A percentile compares a stretch with the other conserved stretches of the same genome.
Evolutionary conservation across 345 rosid genomes (phyloP).

Genomic region (Aegle marmelos): DNA sequence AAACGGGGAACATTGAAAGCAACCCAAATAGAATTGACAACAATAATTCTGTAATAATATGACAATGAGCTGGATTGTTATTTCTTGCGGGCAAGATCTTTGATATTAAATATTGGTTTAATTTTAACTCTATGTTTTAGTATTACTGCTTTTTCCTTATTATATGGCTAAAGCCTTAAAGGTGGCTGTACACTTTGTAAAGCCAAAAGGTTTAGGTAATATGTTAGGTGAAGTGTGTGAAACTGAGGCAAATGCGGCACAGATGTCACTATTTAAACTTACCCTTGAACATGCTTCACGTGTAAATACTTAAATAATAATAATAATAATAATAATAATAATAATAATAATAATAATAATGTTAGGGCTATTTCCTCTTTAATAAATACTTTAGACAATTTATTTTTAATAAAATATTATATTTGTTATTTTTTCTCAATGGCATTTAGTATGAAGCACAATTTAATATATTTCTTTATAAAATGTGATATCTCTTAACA

Average conservation of each 20-base stretch:
- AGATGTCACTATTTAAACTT: conserved; percentile 31
- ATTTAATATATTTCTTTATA: too few species aligned
- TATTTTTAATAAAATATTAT: too few species aligned
- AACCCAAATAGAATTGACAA: not conserved
- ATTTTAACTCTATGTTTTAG: not conserved
- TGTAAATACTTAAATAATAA: not conserved
- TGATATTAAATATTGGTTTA: not conserved
- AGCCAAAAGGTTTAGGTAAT: conserved; percentile 34
- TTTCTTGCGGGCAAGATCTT: conserved; percentile 30
- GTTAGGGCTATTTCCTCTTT: too few species aligned
- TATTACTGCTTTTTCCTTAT: not conserved
- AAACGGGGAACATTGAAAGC: not conserved
- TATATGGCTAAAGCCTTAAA: not conserved
- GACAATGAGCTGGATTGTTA: conserved; percentile 3
- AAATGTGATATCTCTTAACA: too few species aligned
- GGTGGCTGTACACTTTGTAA: conserved; percentile 11
- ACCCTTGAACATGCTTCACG: conserved; percentile 21
- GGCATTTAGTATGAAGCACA: too few species aligned
- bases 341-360: too few species aligned
- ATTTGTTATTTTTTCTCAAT: too few species aligned
- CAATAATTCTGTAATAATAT: not conserved
- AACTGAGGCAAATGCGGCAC: conserved; percentile 15
- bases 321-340: too few species aligned
- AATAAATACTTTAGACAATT: too few species aligned
- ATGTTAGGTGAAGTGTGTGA: conserved; percentile 30